Evolutionary conservation across 148 eudicot genomes (phyloP).

Genomic region (Silene latifolia): DNA sequence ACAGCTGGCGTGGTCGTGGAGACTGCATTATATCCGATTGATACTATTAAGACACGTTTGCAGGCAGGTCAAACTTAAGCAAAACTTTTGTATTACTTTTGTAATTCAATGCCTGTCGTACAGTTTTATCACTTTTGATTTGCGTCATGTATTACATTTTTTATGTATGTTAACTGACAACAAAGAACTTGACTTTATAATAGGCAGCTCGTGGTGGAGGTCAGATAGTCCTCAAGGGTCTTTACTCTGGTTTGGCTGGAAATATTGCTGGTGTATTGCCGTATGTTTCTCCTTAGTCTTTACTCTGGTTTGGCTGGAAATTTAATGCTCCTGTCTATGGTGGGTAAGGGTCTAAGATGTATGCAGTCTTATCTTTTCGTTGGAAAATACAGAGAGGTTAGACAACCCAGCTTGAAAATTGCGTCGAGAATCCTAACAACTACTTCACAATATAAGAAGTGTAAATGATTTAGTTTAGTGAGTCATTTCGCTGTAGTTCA

Average conservation of each 20-base stretch:
- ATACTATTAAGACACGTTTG: slow-evolving; percentile 89
- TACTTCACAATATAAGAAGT: background rate
- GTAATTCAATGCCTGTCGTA: background rate
- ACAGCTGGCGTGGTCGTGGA: slow-evolving; percentile 94
- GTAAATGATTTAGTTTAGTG: background rate
- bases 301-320: background rate
- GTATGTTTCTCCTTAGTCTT: slow-evolving; percentile 41
- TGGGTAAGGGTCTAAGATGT: background rate
- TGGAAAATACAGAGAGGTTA: background rate
- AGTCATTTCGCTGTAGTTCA: background rate
- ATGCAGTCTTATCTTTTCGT: background rate
- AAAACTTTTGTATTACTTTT: too few relatives aligned
- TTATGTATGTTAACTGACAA: background rate
- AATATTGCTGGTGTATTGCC: slow-evolving; percentile 94
- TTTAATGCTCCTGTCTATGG: background rate
- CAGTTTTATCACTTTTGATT: background rate
- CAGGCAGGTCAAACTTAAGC: slow-evolving; percentile 59
- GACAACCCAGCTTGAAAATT: background rate
- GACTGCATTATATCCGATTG: slow-evolving; percentile 89
- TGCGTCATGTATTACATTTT: background rate
- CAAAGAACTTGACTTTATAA: slow-evolving; percentile 15
- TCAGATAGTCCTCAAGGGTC: slow-evolving; percentile 73
- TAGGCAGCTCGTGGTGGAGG: slow-evolving; percentile 97
- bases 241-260: slow-evolving; percentile 95
- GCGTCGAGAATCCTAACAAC: background rate